Evolutionary conservation across 2,329 filamentous ascomycete genomes (phyloP), one percentile per base, ranked within the genome.

Genomic region (Penicillium olsonii): DNA sequence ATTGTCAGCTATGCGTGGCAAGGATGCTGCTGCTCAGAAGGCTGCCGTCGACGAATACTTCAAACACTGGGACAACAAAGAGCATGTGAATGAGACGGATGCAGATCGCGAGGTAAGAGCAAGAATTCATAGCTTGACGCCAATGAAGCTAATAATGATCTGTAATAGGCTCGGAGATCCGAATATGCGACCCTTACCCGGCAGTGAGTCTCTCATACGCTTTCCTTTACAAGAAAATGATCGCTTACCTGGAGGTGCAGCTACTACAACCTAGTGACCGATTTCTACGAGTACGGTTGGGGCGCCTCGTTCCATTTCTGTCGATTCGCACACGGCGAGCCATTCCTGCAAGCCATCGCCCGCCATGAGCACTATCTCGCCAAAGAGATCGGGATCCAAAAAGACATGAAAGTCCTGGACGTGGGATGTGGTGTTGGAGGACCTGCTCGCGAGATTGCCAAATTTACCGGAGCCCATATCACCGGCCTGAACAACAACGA

Each of bases 321-420:
- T 77, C 90, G 92, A 56, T 96, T 92, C 75, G 88, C 90, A 46
- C 78, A 85, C 61, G 87, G 88, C 68, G 94, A 99, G 77, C 78
- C 84, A 44, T 97, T 97, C 78, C 79, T 84, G 73, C 89, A 95
- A 75, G 92, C 92, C 55, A 92, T 97, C 74, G 90, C 92, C 59
- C 88, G 94, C 51, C 94, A 99, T 69, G 94, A 99, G 78, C 94
- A 99, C 80, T 97, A 96, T 77, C 87, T 99, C 24, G 94, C 94
- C 39, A 85, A 92, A 74, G 84, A 84, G 72, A 95, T 96, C 71
- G 85, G 87, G 57, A 85, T 99, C 67, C 84, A 87, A 72, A 86
- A 92, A 67, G 84, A 84, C 65, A 92, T 94, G 86, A 88, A 84
- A 67, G 92, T 97, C 15, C 80, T 99, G 24, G 94, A 99, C 67